Evolutionary conservation across 345 rosid genomes (phyloP).

Genomic region (Corchorus olitorius): DNA sequence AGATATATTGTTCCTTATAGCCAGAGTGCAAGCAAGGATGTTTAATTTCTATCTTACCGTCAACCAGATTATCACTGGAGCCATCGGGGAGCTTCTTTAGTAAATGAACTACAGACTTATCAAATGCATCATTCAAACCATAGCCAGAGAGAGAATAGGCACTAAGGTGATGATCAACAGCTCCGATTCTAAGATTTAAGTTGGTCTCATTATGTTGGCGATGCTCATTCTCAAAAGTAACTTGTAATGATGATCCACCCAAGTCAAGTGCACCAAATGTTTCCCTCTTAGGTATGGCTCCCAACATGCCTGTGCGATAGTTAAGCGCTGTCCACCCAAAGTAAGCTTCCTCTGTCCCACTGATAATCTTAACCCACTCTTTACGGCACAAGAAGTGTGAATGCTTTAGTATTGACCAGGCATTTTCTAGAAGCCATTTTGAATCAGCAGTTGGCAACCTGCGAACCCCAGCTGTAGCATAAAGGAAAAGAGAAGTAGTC

Average conservation of each 20-base stretch:
- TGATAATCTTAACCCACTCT: constrained; percentile 84
- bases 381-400: constrained; percentile 74
- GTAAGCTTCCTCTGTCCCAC: constrained; percentile 95
- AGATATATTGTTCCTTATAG: constrained; percentile 66
- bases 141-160: constrained; percentile 97
- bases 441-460: constrained; percentile 80
- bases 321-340: constrained; percentile 96
- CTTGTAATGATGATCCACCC: constrained; percentile 99
- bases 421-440: constrained; percentile 85
- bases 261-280: constrained; percentile 97
- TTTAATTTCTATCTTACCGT: constrained; percentile 65
- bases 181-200: constrained; percentile 77
- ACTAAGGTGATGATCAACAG: constrained; percentile 76
- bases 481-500: constrained; percentile 83
- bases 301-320: constrained; percentile 67
- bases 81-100: constrained; percentile 50
- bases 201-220: constrained; percentile 55
- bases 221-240: constrained; percentile 84
- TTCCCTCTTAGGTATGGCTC: constrained; percentile 62
- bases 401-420: constrained; percentile 77
- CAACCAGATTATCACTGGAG: constrained; percentile 42
- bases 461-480: constrained; percentile 96
- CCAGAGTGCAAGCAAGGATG: constrained; percentile 96
- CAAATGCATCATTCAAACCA: constrained; percentile 98
- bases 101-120: constrained; percentile 72